These are phyloP conservation scores for Chalciporus chontae DNA, from an alignment of 768 basidiomycete genomes.

Conservation along the genomic window DNA sequence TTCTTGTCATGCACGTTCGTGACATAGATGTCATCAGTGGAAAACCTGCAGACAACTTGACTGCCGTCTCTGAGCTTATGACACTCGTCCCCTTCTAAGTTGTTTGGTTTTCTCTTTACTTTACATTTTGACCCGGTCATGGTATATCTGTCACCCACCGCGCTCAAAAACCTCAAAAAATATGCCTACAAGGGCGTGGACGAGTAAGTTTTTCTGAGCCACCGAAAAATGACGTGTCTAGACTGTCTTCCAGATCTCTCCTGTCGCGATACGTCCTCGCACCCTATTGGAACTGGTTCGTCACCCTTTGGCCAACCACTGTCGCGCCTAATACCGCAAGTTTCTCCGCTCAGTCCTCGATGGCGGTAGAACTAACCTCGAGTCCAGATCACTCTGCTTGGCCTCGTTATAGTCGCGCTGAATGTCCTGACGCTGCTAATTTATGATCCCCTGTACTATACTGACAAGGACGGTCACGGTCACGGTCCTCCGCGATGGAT, in stretches of 20 bases:
- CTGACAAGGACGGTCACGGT: constrained; percentile 61
- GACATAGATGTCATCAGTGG: background rate
- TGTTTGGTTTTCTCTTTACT: background rate
- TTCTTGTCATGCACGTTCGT: background rate
- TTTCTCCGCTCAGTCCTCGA: constrained; percentile 3
- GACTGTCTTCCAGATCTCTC: constrained; percentile 52
- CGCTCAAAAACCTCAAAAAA: constrained; percentile 71
- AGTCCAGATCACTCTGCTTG: constrained; percentile 83
- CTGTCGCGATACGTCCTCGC: constrained; percentile 72
- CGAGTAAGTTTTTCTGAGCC: constrained; percentile 48
- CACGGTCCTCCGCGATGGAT: constrained; percentile 76
- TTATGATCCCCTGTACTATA: constrained; percentile 77
- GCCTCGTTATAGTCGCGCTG: constrained; percentile 72
- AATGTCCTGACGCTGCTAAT: constrained; percentile 84
- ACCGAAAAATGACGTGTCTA: constrained; percentile 1
- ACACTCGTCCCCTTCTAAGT: background rate
- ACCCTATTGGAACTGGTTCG: constrained; percentile 90
- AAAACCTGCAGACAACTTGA: background rate
- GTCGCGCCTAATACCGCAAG: constrained; percentile 89
- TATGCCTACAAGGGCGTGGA: constrained; percentile 82
- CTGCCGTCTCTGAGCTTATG: constrained; percentile 1
- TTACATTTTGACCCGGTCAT: constrained; percentile 31
- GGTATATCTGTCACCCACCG: constrained; percentile 62
- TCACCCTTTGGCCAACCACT: constrained; percentile 79
- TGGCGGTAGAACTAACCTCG: background rate